A percentile compares a stretch with the other conserved stretches of the same genome.
phyloP scores from a whole-genome alignment of 257 asterid genomes.

The Solanum commersonii region DNA sequence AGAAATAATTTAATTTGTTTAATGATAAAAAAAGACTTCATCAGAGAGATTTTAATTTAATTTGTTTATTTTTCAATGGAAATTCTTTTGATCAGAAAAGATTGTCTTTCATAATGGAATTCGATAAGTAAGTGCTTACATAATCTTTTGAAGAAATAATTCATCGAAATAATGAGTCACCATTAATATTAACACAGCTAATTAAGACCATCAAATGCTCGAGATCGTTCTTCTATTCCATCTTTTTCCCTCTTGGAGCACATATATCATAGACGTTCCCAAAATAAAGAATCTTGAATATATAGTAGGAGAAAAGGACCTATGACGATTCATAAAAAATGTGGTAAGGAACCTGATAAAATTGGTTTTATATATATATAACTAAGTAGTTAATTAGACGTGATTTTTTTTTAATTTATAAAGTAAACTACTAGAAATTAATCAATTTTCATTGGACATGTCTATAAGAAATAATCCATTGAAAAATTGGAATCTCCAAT shows the following conservation, averaged over 20 bases:
- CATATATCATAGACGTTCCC: not conserved
- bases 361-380: too few relatives aligned
- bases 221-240: not conserved
- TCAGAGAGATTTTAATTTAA: not conserved
- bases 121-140: not conserved
- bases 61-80: not conserved
- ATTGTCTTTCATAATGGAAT: not conserved
- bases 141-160: not conserved
- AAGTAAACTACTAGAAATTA: too few relatives aligned
- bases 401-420: not conserved
- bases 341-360: not conserved
- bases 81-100: not conserved
- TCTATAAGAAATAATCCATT: not conserved
- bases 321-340: too few relatives aligned
- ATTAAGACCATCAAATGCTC: not conserved
- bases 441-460: not conserved
- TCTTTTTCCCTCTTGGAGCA: not conserved
- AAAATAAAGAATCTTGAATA: not conserved
- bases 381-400: too few relatives aligned
- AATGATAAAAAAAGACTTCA: not conserved
- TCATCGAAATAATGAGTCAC: not conserved
- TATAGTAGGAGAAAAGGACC: not conserved
- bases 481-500: too few relatives aligned
- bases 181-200: not conserved
- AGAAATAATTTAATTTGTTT: not conserved